Conservation (phyloP, 441 rosid species). For the Jatropha podagrica region DNA sequence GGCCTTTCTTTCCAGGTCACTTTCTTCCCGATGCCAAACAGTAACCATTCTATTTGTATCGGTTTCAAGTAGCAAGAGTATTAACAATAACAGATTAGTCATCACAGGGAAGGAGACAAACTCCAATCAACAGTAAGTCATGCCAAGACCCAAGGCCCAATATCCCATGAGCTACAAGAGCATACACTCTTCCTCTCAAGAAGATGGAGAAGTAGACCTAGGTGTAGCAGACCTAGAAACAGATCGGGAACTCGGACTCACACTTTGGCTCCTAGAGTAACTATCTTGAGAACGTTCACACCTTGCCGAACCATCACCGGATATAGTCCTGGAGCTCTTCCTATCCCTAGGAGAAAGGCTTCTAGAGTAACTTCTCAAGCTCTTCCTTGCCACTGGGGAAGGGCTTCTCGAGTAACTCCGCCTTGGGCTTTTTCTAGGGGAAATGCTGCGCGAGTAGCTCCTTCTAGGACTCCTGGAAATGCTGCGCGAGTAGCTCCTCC, state of each 20-base stretch:
- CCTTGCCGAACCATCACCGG: not conserved
- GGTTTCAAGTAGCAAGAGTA: not conserved
- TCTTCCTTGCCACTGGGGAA: constrained; percentile 37
- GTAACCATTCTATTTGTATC: not conserved
- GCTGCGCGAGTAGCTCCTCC: constrained; percentile 45
- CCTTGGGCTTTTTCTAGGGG: constrained; percentile 39
- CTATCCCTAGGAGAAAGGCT: constrained; percentile 44
- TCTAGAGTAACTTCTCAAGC: constrained; percentile 24
- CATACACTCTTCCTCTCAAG: not conserved
- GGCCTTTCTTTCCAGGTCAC: too few species aligned
- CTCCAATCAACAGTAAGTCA: not conserved
- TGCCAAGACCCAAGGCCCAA: not conserved
- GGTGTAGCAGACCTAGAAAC: constrained; percentile 60
- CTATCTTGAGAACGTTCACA: constrained; percentile 29
- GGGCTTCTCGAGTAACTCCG: constrained; percentile 44
- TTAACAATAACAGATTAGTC: not conserved
- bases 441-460: constrained; percentile 35
- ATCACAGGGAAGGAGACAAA: not conserved
- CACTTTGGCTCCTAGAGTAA: constrained; percentile 38
- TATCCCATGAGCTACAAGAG: not conserved
- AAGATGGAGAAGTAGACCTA: constrained; percentile 36
- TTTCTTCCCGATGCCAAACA: too few species aligned
- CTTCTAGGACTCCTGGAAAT: constrained; percentile 35
- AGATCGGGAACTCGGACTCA: constrained; percentile 46
- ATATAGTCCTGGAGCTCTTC: constrained; percentile 24